A percentile compares a stretch with the other conserved stretches of the same genome.
Evolutionary conservation across 78 protist genomes (phyloP).

Genomic region (Dictyostelium firmibasis): DNA sequence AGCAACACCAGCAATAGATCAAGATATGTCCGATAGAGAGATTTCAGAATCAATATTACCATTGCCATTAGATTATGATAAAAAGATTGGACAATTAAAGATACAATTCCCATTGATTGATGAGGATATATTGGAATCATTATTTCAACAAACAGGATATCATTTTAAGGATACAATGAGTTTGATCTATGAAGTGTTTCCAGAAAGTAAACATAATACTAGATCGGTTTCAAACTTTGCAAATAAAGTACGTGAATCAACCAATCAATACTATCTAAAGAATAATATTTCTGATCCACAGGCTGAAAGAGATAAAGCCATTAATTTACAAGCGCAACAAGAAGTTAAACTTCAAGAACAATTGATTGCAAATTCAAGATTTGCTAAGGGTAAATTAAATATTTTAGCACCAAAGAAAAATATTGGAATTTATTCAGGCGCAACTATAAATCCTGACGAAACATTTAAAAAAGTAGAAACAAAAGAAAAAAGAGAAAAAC

Average conservation of each 20-base stretch:
- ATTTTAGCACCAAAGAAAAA: slow-evolving; percentile 7
- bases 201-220: neutral
- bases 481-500: neutral
- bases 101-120: slow-evolving; percentile 48
- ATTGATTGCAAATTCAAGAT: neutral
- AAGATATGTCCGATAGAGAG: neutral
- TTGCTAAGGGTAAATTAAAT: neutral
- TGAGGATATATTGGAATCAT: neutral
- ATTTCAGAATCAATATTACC: neutral
- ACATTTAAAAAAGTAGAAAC: slow-evolving; percentile 1
- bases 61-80: neutral
- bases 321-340: neutral
- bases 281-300: neutral
- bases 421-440: slow-evolving; percentile 13
- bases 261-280: neutral
- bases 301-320: neutral
- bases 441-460: neutral
- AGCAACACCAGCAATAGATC: neutral
- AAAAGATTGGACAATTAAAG: neutral
- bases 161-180: neutral
- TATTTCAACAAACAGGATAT: neutral
- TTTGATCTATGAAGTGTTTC: neutral
- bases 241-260: neutral
- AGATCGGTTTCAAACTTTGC: neutral
- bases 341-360: neutral